Conservation (phyloP, 441 rosid species). For the Arabidopsis hybrid region DNA sequence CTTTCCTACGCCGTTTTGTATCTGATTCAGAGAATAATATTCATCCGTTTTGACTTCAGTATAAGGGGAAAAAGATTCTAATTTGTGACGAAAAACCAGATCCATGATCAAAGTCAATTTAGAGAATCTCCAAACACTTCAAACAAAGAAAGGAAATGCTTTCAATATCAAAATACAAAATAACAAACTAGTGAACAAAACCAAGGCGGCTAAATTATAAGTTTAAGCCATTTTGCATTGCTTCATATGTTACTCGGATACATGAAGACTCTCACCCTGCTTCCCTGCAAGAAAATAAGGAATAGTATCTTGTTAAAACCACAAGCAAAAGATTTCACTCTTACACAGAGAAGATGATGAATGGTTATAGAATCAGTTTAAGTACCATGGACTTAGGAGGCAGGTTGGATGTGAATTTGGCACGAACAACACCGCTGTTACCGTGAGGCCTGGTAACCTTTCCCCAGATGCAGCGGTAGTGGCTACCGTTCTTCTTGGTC, state of each 20-base stretch:
- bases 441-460: constrained; percentile 89
- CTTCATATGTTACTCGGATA: constrained; percentile 84
- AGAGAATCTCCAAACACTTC: constrained; percentile 36
- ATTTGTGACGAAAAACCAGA: constrained; percentile 8
- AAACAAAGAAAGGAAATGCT: constrained; percentile 37
- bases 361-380: not conserved
- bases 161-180: constrained; percentile 42
- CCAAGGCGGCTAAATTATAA: constrained; percentile 23
- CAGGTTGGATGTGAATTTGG: constrained; percentile 84
- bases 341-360: not conserved
- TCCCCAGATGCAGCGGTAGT: constrained; percentile 95
- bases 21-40: not conserved
- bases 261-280: constrained; percentile 80
- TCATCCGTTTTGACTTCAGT: not conserved
- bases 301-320: not conserved
- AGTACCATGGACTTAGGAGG: constrained; percentile 92
- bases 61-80: not conserved
- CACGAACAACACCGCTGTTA: constrained; percentile 86
- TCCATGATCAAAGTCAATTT: constrained; percentile 38
- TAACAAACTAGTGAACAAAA: constrained; percentile 21
- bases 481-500: constrained; percentile 79
- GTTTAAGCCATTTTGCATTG: not conserved
- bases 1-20: too few relatives aligned
- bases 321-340: not conserved
- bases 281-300: constrained; percentile 52